phyloP scores from a whole-genome alignment of 768 basidiomycete species.

The Termitomyces sp. region DNA sequence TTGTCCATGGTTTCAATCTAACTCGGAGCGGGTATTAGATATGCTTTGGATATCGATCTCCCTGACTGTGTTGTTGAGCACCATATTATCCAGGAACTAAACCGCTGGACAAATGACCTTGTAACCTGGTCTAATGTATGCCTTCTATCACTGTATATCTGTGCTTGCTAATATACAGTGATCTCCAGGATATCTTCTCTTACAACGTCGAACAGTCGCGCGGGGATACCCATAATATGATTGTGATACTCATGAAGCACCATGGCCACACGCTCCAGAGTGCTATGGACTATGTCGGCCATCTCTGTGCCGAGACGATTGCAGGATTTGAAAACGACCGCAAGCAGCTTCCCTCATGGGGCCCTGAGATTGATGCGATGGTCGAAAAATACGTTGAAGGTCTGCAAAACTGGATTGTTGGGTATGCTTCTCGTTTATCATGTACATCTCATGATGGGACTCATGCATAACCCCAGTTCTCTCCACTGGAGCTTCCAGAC shows the following conservation, averaged over 20 bases:
- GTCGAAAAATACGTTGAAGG: constrained; percentile 58
- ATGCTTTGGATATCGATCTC: constrained; percentile 63
- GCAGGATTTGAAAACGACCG: constrained; percentile 48
- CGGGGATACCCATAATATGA: constrained; percentile 69
- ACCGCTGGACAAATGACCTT: constrained; percentile 70
- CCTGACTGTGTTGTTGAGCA: constrained; percentile 70
- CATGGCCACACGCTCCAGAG: constrained; percentile 54
- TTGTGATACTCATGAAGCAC: constrained; percentile 64
- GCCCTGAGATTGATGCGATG: constrained; percentile 52
- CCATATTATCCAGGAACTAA: constrained; percentile 56
- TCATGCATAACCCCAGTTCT: constrained; percentile 29
- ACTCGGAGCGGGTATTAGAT: constrained; percentile 28
- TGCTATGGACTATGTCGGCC: constrained; percentile 63
- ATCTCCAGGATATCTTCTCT: constrained; percentile 63
- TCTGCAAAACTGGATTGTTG: constrained; percentile 71
- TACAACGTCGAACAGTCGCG: constrained; percentile 74
- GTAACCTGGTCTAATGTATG: constrained; percentile 81
- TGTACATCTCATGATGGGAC: constrained; percentile 1
- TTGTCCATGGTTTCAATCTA: too few species aligned
- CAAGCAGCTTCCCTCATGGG: constrained; percentile 56
- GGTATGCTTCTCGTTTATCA: constrained; percentile 27
- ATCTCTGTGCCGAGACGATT: constrained; percentile 54
- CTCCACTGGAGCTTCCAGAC: constrained; percentile 74
- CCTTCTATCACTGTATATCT: neutral
- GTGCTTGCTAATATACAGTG: neutral